Evolutionary conservation across 1,139 yeast species (phyloP), one percentile per base, ranked within the genome.

Genomic region (Maudiozyma humilis): DNA sequence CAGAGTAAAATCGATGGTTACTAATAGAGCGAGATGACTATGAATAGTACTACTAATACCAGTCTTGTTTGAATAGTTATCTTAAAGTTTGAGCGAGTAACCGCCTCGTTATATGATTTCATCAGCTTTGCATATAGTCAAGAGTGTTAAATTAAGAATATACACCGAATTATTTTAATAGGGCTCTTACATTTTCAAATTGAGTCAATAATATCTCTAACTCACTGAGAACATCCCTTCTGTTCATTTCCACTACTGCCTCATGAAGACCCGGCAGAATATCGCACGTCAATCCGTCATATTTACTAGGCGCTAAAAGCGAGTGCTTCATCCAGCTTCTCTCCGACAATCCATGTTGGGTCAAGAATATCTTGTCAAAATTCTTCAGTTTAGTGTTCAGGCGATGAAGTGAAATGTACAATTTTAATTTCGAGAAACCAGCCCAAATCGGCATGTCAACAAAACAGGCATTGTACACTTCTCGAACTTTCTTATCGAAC

Each of bases 361-460:
- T 51, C 10, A 65, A 19, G 38, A 73, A 70, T 41, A 65, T 29
- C 31, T 67, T 58, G 46, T 81, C 86, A 35, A 81, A 53, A 31
- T 71, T 71, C 30, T 74, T 69, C 31, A 81, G 63, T 52, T 74
- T 77, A 43, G 68, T 68, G 53, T 81, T 81, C 10, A 76, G 66
- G 19, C 74, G 62, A 48, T 79, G 76, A 49, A 81, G 69, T 46
- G 74, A 73, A 14, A 82, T 73, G 48, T 78, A 80, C 13, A 79
- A 68, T 42, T 67, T 71, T 31, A 83, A 55, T 57, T 84, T 84
- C 49, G 71, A 73, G 53, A 70, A 72, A 45, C 72, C 66, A 51
- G 70, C 69, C 65, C 80, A 83, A 85, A 91, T 81, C 1, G 94
- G 86, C 52, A 75, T 79, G 54, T 82, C 94, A 39, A 70, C 66